Conservation (phyloP, 2,329 filamentous ascomycete species). For the Balansia obtecta region DNA sequence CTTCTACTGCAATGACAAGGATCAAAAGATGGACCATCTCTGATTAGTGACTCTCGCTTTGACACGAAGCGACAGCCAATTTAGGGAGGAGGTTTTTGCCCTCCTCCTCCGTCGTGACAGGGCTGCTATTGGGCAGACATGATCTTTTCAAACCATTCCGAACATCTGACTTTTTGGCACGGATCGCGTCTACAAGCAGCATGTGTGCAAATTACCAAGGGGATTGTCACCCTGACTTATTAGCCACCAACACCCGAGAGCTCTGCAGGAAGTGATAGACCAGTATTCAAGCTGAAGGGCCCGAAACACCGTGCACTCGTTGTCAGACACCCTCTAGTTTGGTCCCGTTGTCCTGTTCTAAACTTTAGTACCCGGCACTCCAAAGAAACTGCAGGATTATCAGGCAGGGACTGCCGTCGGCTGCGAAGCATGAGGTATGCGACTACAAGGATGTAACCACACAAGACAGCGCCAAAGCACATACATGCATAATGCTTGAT, state of each 20-base stretch:
- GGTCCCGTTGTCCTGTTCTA: background rate
- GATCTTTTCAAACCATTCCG: too few relatives aligned
- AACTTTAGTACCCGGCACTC: background rate
- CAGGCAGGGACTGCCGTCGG: background rate
- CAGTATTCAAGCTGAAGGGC: background rate
- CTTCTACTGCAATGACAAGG: slow-evolving; percentile 1
- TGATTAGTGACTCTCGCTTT: background rate
- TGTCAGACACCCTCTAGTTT: background rate
- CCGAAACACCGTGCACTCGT: background rate
- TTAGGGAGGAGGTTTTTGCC: background rate
- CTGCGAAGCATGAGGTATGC: background rate
- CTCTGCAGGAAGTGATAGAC: background rate
- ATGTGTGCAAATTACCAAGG: too few relatives aligned
- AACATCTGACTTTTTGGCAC: too few relatives aligned
- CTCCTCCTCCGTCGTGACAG: background rate
- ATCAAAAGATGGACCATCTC: background rate
- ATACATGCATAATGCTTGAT: background rate
- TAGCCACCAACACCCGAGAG: background rate
- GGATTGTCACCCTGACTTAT: background rate
- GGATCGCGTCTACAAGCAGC: too few relatives aligned
- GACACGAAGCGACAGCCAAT: background rate
- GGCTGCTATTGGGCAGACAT: too few relatives aligned
- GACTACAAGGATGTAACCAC: slow-evolving; percentile 9
- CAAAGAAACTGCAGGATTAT: too few relatives aligned
- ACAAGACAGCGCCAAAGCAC: background rate